A percentile compares a stretch with the other conserved stretches of the same genome.
Conservation (phyloP, 2,329 filamentous ascomycete species). For the Sporothrix sp. region DNA sequence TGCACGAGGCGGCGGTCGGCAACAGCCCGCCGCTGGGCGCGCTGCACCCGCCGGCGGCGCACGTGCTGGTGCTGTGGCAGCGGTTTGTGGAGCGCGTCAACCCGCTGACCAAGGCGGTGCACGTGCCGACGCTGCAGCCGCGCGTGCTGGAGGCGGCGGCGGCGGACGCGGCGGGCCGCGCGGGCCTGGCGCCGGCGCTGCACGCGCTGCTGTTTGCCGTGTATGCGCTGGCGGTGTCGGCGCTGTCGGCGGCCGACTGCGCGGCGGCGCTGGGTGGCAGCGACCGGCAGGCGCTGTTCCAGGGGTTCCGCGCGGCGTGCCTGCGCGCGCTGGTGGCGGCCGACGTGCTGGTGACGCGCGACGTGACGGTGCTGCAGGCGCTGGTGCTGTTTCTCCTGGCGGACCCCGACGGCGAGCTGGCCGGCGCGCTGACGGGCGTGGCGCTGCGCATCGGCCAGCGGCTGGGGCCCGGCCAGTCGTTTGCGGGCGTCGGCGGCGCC, state of each 20-base stretch:
- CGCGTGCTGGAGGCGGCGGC: slow-evolving; percentile 54
- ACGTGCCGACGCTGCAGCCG: slow-evolving; percentile 59
- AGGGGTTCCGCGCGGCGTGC: slow-evolving; percentile 41
- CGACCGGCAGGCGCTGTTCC: slow-evolving; percentile 38
- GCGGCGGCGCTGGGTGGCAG: slow-evolving; percentile 36
- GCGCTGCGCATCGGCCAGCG: slow-evolving; percentile 55
- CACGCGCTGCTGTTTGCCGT: slow-evolving; percentile 57
- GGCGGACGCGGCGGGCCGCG: slow-evolving; percentile 45
- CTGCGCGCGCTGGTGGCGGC: slow-evolving; percentile 40
- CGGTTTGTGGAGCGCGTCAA: slow-evolving; percentile 65
- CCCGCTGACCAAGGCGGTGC: slow-evolving; percentile 61
- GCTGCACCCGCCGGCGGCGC: slow-evolving; percentile 54
- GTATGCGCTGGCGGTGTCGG: slow-evolving; percentile 50
- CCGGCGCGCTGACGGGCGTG: slow-evolving; percentile 53
- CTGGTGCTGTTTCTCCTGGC: slow-evolving; percentile 47
- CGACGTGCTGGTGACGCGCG: slow-evolving; percentile 49
- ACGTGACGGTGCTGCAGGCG: slow-evolving; percentile 51
- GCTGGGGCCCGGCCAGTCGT: slow-evolving; percentile 57
- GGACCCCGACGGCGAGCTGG: slow-evolving; percentile 40
- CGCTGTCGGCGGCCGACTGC: slow-evolving; percentile 47
- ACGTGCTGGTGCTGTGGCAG: slow-evolving; percentile 66
- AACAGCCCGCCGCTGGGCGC: slow-evolving; percentile 31
- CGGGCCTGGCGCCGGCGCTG: slow-evolving; percentile 44
- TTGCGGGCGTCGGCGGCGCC: too few relatives aligned
- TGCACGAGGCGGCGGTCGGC: not conserved